phyloP scores from a whole-genome alignment of 305 asterid genomes.

The Fraxinus platypoda region DNA sequence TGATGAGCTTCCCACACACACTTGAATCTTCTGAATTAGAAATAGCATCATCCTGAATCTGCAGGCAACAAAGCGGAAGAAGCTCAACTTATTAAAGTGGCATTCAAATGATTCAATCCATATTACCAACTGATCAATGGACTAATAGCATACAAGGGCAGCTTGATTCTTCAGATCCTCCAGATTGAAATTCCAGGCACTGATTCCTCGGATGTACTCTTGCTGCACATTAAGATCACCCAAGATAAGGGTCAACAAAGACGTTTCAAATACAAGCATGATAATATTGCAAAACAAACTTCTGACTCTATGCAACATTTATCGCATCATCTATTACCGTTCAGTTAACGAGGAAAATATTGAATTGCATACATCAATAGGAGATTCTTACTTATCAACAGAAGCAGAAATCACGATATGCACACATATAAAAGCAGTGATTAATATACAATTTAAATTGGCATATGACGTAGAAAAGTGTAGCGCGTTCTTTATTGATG shows the following conservation, averaged over 20 bases:
- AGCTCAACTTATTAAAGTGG: constrained; percentile 10
- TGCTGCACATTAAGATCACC: constrained; percentile 53
- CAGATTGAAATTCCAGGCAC: constrained; percentile 94
- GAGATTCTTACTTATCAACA: constrained; percentile 7
- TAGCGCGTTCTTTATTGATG: background rate
- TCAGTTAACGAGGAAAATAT: background rate
- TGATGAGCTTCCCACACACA: constrained; percentile 39
- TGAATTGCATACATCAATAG: constrained; percentile 3
- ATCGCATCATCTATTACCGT: background rate
- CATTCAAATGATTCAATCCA: constrained; percentile 2
- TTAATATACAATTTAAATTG: background rate
- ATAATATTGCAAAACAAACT: background rate
- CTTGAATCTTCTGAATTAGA: constrained; percentile 54
- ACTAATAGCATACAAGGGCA: constrained; percentile 66
- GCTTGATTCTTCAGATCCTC: constrained; percentile 96
- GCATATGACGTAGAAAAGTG: background rate
- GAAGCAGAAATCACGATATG: background rate
- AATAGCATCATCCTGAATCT: constrained; percentile 75
- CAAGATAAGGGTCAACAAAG: constrained; percentile 5
- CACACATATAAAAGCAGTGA: background rate
- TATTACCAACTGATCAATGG: constrained; percentile 25
- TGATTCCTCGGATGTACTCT: constrained; percentile 95
- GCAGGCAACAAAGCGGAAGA: constrained; percentile 30
- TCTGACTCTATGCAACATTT: background rate
- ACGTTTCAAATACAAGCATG: constrained; percentile 8